Evolutionary conservation across 306 rosid species (phyloP).

Genomic region (Cicer bijugum): DNA sequence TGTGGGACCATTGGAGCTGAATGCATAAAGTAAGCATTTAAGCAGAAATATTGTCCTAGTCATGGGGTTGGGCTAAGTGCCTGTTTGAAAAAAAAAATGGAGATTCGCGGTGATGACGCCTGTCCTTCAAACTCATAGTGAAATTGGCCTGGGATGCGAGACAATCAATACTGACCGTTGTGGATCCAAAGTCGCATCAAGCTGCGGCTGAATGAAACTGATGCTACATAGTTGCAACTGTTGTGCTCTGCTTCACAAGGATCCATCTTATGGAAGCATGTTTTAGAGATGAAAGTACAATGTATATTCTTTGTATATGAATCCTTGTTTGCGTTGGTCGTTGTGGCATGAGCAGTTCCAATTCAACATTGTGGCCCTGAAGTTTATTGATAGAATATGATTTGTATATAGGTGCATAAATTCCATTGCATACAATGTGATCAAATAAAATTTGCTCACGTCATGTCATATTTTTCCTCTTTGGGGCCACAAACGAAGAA

Average conservation of each 20-base stretch:
- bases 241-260: not conserved
- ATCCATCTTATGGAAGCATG: not conserved
- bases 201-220: slow-evolving; percentile 4
- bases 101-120: not conserved
- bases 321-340: not conserved
- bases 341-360: no score
- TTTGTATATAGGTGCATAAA: not conserved
- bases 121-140: not conserved
- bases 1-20: slow-evolving; percentile 14
- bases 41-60: slow-evolving; percentile 10
- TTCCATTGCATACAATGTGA: not conserved
- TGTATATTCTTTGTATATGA: slow-evolving; percentile 27
- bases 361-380: no score
- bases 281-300: slow-evolving; percentile 4
- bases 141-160: not conserved
- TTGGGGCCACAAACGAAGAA: not conserved
- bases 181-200: not conserved
- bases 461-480: not conserved
- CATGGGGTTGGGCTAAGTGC: not conserved
- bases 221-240: slow-evolving; percentile 5
- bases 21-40: slow-evolving; percentile 9
- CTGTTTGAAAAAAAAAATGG: not conserved
- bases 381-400: not conserved
- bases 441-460: not conserved
- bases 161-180: not conserved